Percentiles rank a stretch among this genome's conserved stretches.
phyloP scores from a whole-genome alignment of 257 asterid genomes.

The Solanum medicagineum region DNA sequence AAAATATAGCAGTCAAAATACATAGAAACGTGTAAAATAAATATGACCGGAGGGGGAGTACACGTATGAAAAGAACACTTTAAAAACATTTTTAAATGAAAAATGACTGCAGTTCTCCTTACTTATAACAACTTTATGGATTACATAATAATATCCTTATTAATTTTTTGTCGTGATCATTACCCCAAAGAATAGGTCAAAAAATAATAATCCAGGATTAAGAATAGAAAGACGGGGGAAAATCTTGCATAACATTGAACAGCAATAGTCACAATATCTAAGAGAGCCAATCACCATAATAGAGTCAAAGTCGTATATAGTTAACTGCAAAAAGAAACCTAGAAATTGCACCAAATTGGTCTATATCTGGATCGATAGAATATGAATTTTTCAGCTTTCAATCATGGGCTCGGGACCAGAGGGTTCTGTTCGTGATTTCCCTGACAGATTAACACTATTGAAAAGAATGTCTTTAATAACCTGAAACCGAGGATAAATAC shows the following conservation, averaged over 20 bases:
- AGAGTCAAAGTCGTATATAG: not conserved
- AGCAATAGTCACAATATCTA: not conserved
- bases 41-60: not conserved
- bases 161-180: too few species aligned
- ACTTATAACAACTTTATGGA: too few species aligned
- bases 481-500: slow-evolving; percentile 16
- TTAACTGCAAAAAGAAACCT: not conserved
- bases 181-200: too few species aligned
- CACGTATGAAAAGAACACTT: not conserved
- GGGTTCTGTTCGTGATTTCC: slow-evolving; percentile 36
- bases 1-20: not conserved
- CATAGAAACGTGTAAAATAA: not conserved
- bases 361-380: not conserved
- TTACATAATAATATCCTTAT: too few species aligned
- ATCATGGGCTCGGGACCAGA: slow-evolving; percentile 87
- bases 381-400: slow-evolving; percentile 36
- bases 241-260: not conserved
- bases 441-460: slow-evolving; percentile 71
- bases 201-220: too few species aligned
- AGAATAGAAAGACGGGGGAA: not conserved
- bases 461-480: slow-evolving; percentile 92
- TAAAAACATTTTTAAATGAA: too few species aligned
- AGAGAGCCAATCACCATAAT: not conserved
- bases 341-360: not conserved
- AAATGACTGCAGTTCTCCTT: too few species aligned